A percentile compares a stretch with the other conserved stretches of the same genome.
Evolutionary conservation across 2,329 filamentous ascomycete species (phyloP).

Genomic region (Paecilomyces dactylethromorphus): DNA sequence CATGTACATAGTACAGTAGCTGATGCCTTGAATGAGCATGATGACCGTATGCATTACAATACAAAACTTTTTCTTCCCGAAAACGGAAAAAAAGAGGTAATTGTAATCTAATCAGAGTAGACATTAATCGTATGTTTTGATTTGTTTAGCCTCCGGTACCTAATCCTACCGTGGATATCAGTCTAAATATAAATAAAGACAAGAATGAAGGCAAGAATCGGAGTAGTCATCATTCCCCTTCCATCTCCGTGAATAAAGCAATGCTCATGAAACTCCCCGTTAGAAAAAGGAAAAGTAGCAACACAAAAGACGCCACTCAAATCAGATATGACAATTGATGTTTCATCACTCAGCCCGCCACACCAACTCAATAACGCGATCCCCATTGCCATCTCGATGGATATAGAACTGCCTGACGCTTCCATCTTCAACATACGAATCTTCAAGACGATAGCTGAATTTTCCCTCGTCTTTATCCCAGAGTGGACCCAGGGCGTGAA

Average conservation of each 20-base stretch:
- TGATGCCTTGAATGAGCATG: too few relatives aligned
- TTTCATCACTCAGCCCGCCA: conserved; percentile 19
- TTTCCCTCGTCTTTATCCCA: conserved; percentile 40
- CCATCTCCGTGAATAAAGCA: not conserved
- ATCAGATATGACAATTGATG: not conserved
- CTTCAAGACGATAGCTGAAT: conserved; percentile 46
- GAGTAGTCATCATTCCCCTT: not conserved
- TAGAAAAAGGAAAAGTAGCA: not conserved
- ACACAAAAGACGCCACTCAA: not conserved
- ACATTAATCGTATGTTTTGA: not conserved
- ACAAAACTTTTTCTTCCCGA: not conserved
- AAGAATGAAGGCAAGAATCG: not conserved
- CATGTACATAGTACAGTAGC: too few relatives aligned
- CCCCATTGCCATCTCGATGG: conserved; percentile 34
- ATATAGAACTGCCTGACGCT: conserved; percentile 53
- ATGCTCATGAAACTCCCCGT: not conserved
- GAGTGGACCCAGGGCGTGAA: conserved; percentile 50
- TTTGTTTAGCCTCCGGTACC: not conserved
- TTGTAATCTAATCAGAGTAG: not conserved
- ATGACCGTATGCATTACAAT: not conserved
- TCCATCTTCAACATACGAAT: conserved; percentile 37
- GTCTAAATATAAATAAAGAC: not conserved
- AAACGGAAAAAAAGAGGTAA: not conserved
- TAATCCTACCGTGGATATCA: not conserved
- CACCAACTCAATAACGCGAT: conserved; percentile 35